Conservation (phyloP, 2,329 filamentous ascomycete species). For the Biscogniauxia marginata region DNA sequence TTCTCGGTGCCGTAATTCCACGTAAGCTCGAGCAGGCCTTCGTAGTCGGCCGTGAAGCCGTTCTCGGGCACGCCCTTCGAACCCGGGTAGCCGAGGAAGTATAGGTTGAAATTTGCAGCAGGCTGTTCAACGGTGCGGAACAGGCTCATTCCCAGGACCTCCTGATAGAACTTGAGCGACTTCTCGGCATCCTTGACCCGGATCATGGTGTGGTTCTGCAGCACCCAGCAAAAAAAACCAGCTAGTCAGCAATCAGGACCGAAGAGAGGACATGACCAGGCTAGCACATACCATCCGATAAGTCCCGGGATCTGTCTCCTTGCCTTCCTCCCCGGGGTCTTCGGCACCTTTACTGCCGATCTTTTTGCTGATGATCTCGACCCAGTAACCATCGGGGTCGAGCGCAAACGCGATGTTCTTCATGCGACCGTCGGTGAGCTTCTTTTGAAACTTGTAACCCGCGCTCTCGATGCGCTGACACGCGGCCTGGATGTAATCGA, state of each 20-base stretch:
- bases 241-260: not conserved
- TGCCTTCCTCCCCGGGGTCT: constrained; percentile 70
- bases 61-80: constrained; percentile 52
- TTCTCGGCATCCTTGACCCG: constrained; percentile 80
- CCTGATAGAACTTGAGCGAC: constrained; percentile 78
- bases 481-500: constrained; percentile 83
- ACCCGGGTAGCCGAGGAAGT: constrained; percentile 82
- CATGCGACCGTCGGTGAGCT: constrained; percentile 84
- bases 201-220: constrained; percentile 87
- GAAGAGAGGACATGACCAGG: not conserved
- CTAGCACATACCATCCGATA: constrained; percentile 65
- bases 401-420: constrained; percentile 84
- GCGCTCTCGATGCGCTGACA: constrained; percentile 87
- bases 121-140: constrained; percentile 70
- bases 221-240: constrained; percentile 2
- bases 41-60: constrained; percentile 62
- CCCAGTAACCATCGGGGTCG: constrained; percentile 86
- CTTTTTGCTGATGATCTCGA: constrained; percentile 77
- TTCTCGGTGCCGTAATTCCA: constrained; percentile 86
- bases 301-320: constrained; percentile 68
- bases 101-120: constrained; percentile 78
- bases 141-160: constrained; percentile 84
- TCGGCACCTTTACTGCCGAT: constrained; percentile 41
- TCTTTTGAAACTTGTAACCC: constrained; percentile 94
- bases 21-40: constrained; percentile 87